phyloP scores from a whole-genome alignment of 139 green algal species.

The Picochlorum sp. region DNA sequence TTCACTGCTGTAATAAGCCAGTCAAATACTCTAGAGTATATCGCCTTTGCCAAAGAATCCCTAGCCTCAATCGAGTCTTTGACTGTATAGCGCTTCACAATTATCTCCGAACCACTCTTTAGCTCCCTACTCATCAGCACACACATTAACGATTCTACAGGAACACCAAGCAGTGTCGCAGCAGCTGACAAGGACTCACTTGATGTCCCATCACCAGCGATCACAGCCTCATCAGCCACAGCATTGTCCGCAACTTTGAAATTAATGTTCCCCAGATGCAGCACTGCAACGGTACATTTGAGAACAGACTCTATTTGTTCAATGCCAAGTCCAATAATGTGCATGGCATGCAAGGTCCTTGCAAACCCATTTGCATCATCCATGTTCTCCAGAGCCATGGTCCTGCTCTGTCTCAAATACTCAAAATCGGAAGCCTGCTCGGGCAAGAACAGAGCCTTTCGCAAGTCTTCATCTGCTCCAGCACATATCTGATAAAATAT shows the following conservation, averaged over 20 bases:
- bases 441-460: constrained; percentile 15
- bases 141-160: constrained; percentile 22
- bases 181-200: constrained; percentile 23
- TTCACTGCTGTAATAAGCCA: constrained; percentile 77
- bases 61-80: constrained; percentile 51
- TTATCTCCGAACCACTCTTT: constrained; percentile 47
- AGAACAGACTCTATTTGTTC: constrained; percentile 53
- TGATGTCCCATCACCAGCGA: background rate
- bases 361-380: constrained; percentile 64
- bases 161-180: constrained; percentile 46
- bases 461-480: constrained; percentile 25
- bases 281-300: constrained; percentile 59
- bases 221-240: constrained; percentile 24
- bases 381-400: constrained; percentile 48
- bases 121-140: constrained; percentile 56
- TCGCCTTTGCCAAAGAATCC: constrained; percentile 72
- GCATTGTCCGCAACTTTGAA: constrained; percentile 27
- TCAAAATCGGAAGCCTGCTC: constrained; percentile 27
- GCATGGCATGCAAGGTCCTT: constrained; percentile 60
- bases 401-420: constrained; percentile 41
- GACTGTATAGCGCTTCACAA: constrained; percentile 52
- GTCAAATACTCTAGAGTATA: constrained; percentile 79
- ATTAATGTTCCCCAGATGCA: constrained; percentile 85
- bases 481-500: constrained; percentile 90
- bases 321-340: constrained; percentile 51